Percentiles rank a stretch among this genome's conserved stretches.
Conservation (phyloP, 257 asterid species). For the Solanum neorickii region DNA sequence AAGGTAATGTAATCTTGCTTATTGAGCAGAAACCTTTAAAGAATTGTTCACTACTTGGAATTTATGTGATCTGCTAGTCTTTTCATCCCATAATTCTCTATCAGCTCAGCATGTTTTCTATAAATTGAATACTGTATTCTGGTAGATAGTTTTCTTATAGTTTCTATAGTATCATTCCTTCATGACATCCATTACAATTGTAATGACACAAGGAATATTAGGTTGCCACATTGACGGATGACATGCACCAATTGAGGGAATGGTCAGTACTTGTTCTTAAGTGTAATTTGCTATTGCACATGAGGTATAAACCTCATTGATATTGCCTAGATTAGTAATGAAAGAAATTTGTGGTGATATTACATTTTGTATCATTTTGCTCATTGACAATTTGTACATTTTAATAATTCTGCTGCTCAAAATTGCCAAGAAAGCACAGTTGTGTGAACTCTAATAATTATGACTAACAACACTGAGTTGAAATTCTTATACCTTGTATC, state of each 20-base stretch:
- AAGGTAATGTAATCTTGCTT: slow-evolving; percentile 33
- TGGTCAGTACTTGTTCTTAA: not conserved
- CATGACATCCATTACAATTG: not conserved
- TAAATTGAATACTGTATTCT: not conserved
- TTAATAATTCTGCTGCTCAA: not conserved
- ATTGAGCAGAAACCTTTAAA: not conserved
- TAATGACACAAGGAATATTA: not conserved
- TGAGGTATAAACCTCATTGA: not conserved
- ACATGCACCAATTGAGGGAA: not conserved
- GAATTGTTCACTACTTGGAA: not conserved
- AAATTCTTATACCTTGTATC: not conserved
- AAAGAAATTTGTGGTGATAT: not conserved
- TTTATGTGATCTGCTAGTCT: not conserved
- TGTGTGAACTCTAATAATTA: not conserved
- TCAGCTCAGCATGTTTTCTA: not conserved
- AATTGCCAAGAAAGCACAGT: not conserved
- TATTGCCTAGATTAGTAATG: not conserved
- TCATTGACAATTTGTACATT: not conserved
- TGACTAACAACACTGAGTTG: not conserved
- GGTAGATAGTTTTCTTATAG: not conserved
- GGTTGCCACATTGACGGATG: not conserved
- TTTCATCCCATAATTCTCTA: not conserved
- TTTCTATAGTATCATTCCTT: not conserved
- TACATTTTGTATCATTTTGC: not conserved
- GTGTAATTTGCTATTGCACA: not conserved